These are phyloP conservation scores for Malus fusca DNA, from an alignment of 306 rosid species.

Conservation along the genomic window DNA sequence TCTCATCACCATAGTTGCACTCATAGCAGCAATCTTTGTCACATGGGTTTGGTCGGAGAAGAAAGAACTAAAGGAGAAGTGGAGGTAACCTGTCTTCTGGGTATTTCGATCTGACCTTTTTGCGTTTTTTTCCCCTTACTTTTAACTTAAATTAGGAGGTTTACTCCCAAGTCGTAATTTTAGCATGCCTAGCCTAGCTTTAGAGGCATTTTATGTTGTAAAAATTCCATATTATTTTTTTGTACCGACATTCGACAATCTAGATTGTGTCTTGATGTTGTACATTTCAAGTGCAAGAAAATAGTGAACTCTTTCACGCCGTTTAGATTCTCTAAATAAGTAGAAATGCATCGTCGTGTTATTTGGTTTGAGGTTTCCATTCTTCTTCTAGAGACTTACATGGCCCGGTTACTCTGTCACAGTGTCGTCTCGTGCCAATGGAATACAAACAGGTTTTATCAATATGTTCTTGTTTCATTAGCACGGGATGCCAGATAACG, in stretches of 20 bases:
- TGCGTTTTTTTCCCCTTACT: not conserved
- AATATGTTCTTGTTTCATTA: too few relatives aligned
- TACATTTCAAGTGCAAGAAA: constrained; percentile 30
- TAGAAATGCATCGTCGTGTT: not conserved
- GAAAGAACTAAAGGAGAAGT: constrained; percentile 85
- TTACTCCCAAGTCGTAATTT: constrained; percentile 4
- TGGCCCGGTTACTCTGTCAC: too few relatives aligned
- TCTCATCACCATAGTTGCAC: constrained; percentile 82
- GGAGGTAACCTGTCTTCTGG: constrained; percentile 56
- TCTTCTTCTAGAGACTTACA: too few relatives aligned
- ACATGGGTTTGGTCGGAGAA: constrained; percentile 84
- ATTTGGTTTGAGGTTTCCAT: too few relatives aligned
- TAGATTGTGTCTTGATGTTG: constrained; percentile 21
- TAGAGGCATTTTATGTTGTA: constrained; percentile 33
- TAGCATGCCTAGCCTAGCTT: constrained; percentile 25
- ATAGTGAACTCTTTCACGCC: not conserved
- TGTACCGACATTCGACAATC: not conserved
- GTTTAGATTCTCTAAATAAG: not conserved
- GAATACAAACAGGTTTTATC: too few relatives aligned
- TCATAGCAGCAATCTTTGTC: constrained; percentile 74
- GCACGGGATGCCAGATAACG: not conserved
- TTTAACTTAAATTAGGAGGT: constrained; percentile 21
- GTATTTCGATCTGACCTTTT: constrained; percentile 8
- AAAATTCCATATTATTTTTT: constrained; percentile 16
- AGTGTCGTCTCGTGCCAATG: not conserved